A percentile compares a stretch with the other conserved stretches of the same genome.
phyloP scores from a whole-genome alignment of 2,329 filamentous ascomycete genomes.

The Colletotrichum tanaceti region DNA sequence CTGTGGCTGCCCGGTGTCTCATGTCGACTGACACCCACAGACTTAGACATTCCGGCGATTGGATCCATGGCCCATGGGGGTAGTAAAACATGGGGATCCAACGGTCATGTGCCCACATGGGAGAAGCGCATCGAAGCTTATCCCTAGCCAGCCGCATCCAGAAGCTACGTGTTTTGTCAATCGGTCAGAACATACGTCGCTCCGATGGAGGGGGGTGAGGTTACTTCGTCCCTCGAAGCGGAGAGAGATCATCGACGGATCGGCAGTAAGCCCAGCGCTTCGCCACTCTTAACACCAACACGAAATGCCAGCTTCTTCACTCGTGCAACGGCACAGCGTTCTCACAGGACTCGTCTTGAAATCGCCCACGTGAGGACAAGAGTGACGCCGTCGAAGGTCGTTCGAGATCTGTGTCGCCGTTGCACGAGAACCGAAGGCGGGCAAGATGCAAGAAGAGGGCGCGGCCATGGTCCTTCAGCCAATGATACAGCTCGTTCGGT shows the following conservation, averaged over 20 bases:
- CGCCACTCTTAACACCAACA: neutral
- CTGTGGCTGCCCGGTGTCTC: neutral
- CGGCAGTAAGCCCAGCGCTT: neutral
- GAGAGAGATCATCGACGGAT: neutral
- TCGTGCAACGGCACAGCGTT: neutral
- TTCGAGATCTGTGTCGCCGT: conserved; percentile 18
- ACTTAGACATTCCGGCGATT: neutral
- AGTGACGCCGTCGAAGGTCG: conserved; percentile 19
- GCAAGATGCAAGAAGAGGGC: neutral
- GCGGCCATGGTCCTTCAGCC: neutral
- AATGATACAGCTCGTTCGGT: neutral
- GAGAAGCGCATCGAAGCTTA: neutral
- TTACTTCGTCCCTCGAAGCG: too few species aligned
- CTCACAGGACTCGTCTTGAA: neutral
- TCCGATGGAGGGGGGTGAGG: neutral
- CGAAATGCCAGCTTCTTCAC: neutral
- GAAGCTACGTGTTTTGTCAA: neutral
- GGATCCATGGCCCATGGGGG: neutral
- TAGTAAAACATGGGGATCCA: neutral
- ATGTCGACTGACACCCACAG: neutral
- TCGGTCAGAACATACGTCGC: neutral
- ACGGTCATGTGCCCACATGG: neutral
- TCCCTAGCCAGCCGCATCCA: neutral
- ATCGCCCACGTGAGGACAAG: conserved; percentile 15
- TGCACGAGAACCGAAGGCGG: neutral